Evolutionary conservation across 192 early-diverging fungal genomes (phyloP).

Genomic region (Gonapodya sp.): DNA sequence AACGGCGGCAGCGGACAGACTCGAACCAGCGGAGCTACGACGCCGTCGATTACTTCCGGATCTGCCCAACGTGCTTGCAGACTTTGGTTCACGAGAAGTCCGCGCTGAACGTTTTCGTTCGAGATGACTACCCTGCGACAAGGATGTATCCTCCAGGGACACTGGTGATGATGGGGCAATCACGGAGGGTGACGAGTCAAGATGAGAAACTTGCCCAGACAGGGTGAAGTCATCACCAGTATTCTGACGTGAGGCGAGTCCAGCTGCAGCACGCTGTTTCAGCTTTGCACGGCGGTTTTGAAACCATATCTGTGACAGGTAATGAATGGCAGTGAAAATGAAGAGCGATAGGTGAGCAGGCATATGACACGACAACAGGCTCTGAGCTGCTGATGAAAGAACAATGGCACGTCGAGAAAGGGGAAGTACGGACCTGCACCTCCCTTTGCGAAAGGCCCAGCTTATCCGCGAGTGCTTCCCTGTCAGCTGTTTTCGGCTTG

Average conservation of each 20-base stretch:
- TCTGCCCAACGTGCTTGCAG: not conserved
- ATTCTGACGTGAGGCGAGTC: not conserved
- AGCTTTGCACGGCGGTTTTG: slow-evolving; percentile 10
- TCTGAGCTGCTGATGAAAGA: not conserved
- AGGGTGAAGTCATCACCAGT: no score
- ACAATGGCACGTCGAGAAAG: not conserved
- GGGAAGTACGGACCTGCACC: not conserved
- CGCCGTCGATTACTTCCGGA: not conserved
- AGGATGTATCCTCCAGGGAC: not conserved
- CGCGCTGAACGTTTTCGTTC: not conserved
- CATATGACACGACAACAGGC: no score
- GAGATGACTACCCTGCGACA: not conserved
- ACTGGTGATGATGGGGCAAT: not conserved
- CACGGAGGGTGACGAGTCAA: not conserved
- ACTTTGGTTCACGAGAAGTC: not conserved
- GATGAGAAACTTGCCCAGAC: not conserved
- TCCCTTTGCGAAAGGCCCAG: not conserved
- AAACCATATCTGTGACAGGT: not conserved
- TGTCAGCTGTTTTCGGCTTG: not conserved
- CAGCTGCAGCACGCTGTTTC: not conserved
- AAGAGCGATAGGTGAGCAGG: no score
- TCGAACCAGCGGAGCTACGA: not conserved
- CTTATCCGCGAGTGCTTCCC: not conserved
- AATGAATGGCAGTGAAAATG: not conserved
- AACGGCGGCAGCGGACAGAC: not conserved